Base-by-base conservation (phyloP, 176 grass and related monocot genomes). In the Bromus sterilis region DNA sequence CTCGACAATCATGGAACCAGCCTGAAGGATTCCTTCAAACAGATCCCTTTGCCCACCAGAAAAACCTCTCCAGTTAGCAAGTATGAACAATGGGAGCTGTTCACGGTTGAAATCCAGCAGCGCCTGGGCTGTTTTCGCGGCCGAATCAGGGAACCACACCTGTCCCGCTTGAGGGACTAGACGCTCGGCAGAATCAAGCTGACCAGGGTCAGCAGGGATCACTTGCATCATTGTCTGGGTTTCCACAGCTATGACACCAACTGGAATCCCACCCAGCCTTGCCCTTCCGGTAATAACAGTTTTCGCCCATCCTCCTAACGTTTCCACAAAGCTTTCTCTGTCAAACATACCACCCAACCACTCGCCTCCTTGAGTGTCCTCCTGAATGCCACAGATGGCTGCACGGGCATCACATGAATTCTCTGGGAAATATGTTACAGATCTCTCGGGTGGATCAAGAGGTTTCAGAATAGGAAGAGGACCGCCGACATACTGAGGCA, bases 1-100 rank as follows among this genome's bases (percentile, higher is more conserved):
- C 84, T 98, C 92, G 20, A 98, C 95, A 81, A 98, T 98, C 4
- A 78, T 94, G 37, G 95, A 98, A 66, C 92, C 95, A 75, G 95
- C 95, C 84, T 98, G 95, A 89, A 98, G 95, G 44, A 98, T 98
- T 33, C 95, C 95, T 98, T 94, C 95, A 85, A 98, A 98, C 8
- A 98, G 86, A 85, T 94, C 95, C 72, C 95, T 90, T 80, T 98
- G 95, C 57, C 95, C 95, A 79, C 95, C 95, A 30, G 95, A 98
- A 78, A 98, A 98, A 21, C 95, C 95, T 91, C 95, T 90, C 95
- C 95, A 98, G 81, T 98, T 98, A 63, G 95, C 95, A 78, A 98
- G 92, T 29, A 98, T 98, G 83, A 98, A 98, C 57, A 98, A 34
- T n/a, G 95, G 95, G 66, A 98, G 81, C 65, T 91, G 92, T 87